Conservation (phyloP, 495 filamentous ascomycete species). For the Xylaria sp. region DNA sequence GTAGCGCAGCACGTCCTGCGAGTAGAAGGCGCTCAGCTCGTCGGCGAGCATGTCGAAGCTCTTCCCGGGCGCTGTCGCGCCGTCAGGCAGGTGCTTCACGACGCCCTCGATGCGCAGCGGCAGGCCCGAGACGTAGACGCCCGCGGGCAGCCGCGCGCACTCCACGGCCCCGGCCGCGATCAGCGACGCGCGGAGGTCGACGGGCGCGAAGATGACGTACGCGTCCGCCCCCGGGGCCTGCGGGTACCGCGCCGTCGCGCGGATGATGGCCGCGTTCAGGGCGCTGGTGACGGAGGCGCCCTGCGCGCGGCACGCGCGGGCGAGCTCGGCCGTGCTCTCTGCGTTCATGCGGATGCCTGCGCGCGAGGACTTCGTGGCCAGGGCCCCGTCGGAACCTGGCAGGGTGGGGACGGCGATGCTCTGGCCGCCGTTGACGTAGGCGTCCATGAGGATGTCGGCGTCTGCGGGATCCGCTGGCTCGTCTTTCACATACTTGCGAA, state of each 20-base stretch:
- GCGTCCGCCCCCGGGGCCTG: conserved; percentile 23
- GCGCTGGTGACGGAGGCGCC: conserved; percentile 29
- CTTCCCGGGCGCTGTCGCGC: not conserved
- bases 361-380: not conserved
- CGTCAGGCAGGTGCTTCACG: not conserved
- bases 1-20: conserved; percentile 8
- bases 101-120: conserved; percentile 33
- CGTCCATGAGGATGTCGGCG: conserved; percentile 17
- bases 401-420: conserved; percentile 29
- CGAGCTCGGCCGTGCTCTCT: not conserved
- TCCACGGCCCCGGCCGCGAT: conserved; percentile 14
- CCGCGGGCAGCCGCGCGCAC: conserved; percentile 15
- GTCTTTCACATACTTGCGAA: not conserved
- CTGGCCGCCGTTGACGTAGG: not conserved
- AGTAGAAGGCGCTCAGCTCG: conserved; percentile 24
- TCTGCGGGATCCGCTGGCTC: not conserved
- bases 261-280: conserved; percentile 35
- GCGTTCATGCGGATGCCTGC: not conserved
- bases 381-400: not conserved
- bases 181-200: conserved; percentile 30
- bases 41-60: conserved; percentile 27
- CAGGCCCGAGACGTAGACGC: conserved; percentile 34
- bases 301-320: conserved; percentile 23
- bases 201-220: conserved; percentile 31
- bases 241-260: conserved; percentile 21